Percentiles rank a stretch among this genome's conserved stretches.
phyloP scores from a whole-genome alignment of 768 basidiomycete genomes.

The Mrakia blollopis region DNA sequence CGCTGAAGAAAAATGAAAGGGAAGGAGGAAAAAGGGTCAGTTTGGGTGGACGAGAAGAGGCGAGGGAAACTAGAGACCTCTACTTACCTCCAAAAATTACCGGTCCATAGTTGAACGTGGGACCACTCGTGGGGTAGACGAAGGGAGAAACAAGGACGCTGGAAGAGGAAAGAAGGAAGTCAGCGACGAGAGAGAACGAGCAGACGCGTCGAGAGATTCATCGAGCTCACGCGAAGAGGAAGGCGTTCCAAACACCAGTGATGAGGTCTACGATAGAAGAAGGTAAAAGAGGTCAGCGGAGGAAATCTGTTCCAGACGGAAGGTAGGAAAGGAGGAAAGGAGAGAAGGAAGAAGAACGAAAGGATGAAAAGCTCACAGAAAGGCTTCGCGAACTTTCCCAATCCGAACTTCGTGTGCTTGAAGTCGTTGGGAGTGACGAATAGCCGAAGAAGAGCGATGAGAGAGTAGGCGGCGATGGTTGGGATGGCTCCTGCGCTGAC shows the following conservation, averaged over 20 bases:
- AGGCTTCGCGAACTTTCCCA: slow-evolving; percentile 61
- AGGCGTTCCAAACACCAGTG: slow-evolving; percentile 63
- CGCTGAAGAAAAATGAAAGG: slow-evolving; percentile 35
- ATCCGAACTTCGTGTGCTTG: slow-evolving; percentile 63
- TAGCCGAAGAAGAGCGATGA: slow-evolving; percentile 61
- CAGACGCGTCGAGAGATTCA: neutral
- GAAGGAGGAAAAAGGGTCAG: neutral
- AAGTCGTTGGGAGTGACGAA: slow-evolving; percentile 74
- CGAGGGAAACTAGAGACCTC: neutral
- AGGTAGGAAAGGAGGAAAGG: neutral
- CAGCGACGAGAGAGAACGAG: neutral
- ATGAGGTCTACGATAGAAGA: slow-evolving; percentile 41
- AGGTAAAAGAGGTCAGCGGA: neutral
- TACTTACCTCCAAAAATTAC: slow-evolving; percentile 61
- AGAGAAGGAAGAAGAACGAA: neutral
- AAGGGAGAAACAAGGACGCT: slow-evolving; percentile 64
- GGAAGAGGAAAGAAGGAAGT: neutral
- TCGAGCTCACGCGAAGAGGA: slow-evolving; percentile 64
- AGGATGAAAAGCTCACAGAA: slow-evolving; percentile 42
- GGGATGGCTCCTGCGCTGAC: slow-evolving; percentile 76
- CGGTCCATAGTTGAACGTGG: slow-evolving; percentile 76
- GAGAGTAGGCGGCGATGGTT: slow-evolving; percentile 79
- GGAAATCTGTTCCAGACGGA: neutral
- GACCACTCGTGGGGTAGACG: slow-evolving; percentile 70
- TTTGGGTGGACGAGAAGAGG: neutral